Evolutionary conservation across 2,329 filamentous ascomycete genomes (phyloP).

Genomic region (Simplicillium sp.): DNA sequence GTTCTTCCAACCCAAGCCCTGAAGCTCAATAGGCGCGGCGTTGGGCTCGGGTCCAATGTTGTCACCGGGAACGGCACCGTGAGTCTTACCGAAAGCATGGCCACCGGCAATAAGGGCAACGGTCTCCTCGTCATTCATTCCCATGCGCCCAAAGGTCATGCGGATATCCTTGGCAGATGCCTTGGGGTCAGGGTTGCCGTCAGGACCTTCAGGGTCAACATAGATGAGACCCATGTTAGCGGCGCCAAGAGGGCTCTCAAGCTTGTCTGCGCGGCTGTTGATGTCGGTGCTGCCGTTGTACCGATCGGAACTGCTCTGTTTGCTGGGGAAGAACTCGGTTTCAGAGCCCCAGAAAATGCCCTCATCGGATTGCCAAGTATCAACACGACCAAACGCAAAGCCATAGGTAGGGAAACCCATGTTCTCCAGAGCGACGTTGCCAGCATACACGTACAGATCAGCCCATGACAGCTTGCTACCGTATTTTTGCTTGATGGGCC

Average conservation of each 20-base stretch:
- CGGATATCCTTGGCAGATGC: slow-evolving; percentile 65
- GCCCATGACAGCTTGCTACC: slow-evolving; percentile 77
- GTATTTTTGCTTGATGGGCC: slow-evolving; percentile 80
- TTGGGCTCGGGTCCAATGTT: slow-evolving; percentile 61
- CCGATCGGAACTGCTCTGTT: slow-evolving; percentile 65
- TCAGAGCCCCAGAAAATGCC: slow-evolving; percentile 71
- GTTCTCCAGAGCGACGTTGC: slow-evolving; percentile 70
- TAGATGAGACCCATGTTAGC: slow-evolving; percentile 69
- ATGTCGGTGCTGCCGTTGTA: slow-evolving; percentile 38
- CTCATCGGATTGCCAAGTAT: slow-evolving; percentile 69
- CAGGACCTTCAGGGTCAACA: slow-evolving; percentile 71
- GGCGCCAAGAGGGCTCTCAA: slow-evolving; percentile 55
- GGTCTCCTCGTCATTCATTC: slow-evolving; percentile 76
- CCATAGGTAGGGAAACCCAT: slow-evolving; percentile 69
- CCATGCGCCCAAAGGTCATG: slow-evolving; percentile 68
- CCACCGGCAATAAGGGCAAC: slow-evolving; percentile 71
- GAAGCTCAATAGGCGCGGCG: slow-evolving; percentile 51
- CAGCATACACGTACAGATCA: slow-evolving; percentile 60
- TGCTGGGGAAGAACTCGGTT: slow-evolving; percentile 35
- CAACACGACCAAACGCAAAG: slow-evolving; percentile 62
- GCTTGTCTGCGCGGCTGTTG: slow-evolving; percentile 31
- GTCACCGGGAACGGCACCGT: slow-evolving; percentile 57
- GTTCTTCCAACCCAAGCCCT: slow-evolving; percentile 68
- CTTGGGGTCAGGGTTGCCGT: slow-evolving; percentile 60
- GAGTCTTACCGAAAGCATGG: slow-evolving; percentile 73